Percentiles rank a stretch among this genome's conserved stretches.
Evolutionary conservation across 176 grass and related monocot species (phyloP).

Genomic region (Cymbopogon citratus): DNA sequence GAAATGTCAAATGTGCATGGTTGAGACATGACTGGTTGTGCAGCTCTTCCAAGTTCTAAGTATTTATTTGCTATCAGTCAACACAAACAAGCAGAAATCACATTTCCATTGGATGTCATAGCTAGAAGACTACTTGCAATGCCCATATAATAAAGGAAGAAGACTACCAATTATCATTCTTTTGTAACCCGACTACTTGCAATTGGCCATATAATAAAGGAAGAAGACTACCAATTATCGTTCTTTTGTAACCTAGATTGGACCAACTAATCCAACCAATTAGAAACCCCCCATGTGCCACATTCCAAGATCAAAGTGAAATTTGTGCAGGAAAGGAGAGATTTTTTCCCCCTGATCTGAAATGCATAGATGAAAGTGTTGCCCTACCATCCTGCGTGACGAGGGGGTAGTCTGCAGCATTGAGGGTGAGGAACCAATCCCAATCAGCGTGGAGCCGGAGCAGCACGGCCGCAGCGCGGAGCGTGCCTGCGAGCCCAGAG

Average conservation of each 20-base stretch:
- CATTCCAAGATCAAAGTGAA: background rate
- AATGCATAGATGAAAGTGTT: background rate
- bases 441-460: conserved; percentile 63
- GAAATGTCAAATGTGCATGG: background rate
- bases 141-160: conserved; percentile 4
- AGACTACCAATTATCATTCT: background rate
- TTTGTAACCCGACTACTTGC: background rate
- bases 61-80: background rate
- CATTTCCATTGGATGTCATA: background rate
- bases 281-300: background rate
- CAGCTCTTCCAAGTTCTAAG: background rate
- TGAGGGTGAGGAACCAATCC: conserved; percentile 85
- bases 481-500: conserved; percentile 57
- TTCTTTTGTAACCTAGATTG: conserved; percentile 4
- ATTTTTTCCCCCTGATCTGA: background rate
- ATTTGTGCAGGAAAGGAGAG: background rate
- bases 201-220: background rate
- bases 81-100: background rate
- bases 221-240: background rate
- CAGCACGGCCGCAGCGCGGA: conserved; percentile 58
- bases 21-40: background rate
- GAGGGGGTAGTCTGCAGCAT: conserved; percentile 71
- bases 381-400: conserved; percentile 78
- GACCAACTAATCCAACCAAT: background rate
- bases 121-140: background rate